Conservation (phyloP, 306 rosid genomes). For the Lathyrus tuberosus region DNA sequence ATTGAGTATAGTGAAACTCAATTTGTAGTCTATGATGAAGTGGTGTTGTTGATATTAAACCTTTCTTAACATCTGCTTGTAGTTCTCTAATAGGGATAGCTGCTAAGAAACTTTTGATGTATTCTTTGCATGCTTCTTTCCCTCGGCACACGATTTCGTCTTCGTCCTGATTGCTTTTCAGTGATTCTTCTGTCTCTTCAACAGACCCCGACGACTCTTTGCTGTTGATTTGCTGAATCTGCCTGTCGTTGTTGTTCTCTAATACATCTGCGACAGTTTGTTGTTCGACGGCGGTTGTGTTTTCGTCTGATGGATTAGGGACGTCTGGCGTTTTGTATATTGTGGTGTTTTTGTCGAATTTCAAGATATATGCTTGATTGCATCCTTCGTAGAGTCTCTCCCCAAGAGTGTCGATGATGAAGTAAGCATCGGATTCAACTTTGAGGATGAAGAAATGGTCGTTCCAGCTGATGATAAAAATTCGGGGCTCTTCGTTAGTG, state of each 20-base stretch:
- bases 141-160: constrained; percentile 77
- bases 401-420: constrained; percentile 89
- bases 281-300: constrained; percentile 45
- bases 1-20: constrained; percentile 80
- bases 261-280: constrained; percentile 47
- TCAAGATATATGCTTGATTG: constrained; percentile 86
- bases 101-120: constrained; percentile 96
- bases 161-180: constrained; percentile 53
- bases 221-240: constrained; percentile 44
- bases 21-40: constrained; percentile 94
- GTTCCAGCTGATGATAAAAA: constrained; percentile 93
- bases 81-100: constrained; percentile 93
- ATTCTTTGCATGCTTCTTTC: constrained; percentile 95
- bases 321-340: constrained; percentile 61
- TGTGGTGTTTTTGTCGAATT: constrained; percentile 66
- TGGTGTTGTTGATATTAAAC: constrained; percentile 78
- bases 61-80: constrained; percentile 94
- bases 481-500: constrained; percentile 57
- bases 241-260: constrained; percentile 54
- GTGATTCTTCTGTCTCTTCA: constrained; percentile 52
- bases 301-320: constrained; percentile 59
- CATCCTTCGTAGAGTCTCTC: constrained; percentile 99
- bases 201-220: constrained; percentile 53
- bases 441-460: constrained; percentile 98
- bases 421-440: constrained; percentile 86